phyloP scores from a whole-genome alignment of 176 grass and related monocot genomes.

The Saccharum officinarum region DNA sequence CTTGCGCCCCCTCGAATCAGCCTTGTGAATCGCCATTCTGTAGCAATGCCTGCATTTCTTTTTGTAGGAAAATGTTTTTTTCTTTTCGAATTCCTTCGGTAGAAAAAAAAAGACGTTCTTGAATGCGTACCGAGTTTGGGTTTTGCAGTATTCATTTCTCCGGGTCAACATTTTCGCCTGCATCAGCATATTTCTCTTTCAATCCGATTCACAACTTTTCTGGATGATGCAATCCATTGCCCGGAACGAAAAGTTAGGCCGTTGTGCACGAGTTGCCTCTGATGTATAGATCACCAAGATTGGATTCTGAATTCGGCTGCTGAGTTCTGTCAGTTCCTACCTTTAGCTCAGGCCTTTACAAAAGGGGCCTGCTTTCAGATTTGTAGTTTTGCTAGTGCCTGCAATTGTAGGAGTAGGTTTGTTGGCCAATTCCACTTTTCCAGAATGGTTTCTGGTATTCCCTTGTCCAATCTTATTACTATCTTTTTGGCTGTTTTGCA shows the following conservation, averaged over 20 bases:
- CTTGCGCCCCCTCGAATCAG: background rate
- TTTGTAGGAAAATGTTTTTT: background rate
- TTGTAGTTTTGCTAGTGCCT: slow-evolving; percentile 36
- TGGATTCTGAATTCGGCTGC: slow-evolving; percentile 27
- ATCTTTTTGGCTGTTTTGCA: slow-evolving; percentile 32
- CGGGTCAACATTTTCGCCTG: background rate
- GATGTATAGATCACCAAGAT: background rate
- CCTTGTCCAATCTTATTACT: slow-evolving; percentile 2
- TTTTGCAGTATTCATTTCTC: background rate
- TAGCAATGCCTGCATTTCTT: background rate
- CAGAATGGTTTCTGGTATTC: slow-evolving; percentile 8
- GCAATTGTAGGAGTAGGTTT: slow-evolving; percentile 11
- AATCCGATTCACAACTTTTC: background rate
- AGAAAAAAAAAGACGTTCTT: background rate
- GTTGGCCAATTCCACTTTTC: slow-evolving; percentile 22
- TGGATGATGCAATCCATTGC: slow-evolving; percentile 2
- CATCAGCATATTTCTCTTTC: background rate
- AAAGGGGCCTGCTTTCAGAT: slow-evolving; percentile 10
- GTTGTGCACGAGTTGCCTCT: background rate
- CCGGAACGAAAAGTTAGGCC: slow-evolving; percentile 7
- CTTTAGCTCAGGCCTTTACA: background rate
- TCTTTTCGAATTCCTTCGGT: background rate
- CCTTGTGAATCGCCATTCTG: background rate
- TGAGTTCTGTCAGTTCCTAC: slow-evolving; percentile 13
- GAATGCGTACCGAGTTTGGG: background rate